A percentile compares a stretch with the other conserved stretches of the same genome.
phyloP scores from a whole-genome alignment of 352 stramenopile species.

The Aphanomyces invadans region DNA sequence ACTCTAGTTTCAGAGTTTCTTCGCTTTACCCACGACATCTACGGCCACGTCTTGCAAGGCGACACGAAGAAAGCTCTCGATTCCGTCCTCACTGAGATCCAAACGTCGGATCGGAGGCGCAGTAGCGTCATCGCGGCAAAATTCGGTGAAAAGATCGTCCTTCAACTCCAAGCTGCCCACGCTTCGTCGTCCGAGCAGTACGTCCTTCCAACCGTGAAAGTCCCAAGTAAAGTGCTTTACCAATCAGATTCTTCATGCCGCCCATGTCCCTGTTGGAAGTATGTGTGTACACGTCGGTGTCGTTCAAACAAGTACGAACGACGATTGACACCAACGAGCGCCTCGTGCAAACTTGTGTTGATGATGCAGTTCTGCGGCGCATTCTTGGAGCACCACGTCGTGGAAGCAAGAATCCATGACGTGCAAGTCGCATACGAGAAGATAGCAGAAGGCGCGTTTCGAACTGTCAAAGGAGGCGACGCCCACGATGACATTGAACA shows the following conservation, averaged over 20 bases:
- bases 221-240: not conserved
- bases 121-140: slow-evolving; percentile 14
- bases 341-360: no score
- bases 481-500: not conserved
- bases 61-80: slow-evolving; percentile 11
- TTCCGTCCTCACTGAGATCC: not conserved
- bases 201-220: not conserved
- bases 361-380: slow-evolving; percentile 10
- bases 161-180: not conserved
- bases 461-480: not conserved
- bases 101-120: not conserved
- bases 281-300: slow-evolving; percentile 7
- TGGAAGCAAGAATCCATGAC: slow-evolving; percentile 10
- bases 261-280: slow-evolving; percentile 7
- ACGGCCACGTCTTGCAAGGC: not conserved
- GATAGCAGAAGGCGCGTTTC: not conserved
- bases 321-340: not conserved
- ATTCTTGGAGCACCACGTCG: slow-evolving; percentile 4
- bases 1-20: no score
- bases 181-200: not conserved
- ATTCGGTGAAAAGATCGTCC: slow-evolving; percentile 6
- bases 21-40: slow-evolving; percentile 4
- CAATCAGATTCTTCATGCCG: not conserved
- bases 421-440: slow-evolving; percentile 9
- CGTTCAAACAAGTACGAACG: slow-evolving; percentile 14